Evolutionary conservation across 139 green algal species (phyloP).

Genomic region (Tetradesmus lagerheimii): DNA sequence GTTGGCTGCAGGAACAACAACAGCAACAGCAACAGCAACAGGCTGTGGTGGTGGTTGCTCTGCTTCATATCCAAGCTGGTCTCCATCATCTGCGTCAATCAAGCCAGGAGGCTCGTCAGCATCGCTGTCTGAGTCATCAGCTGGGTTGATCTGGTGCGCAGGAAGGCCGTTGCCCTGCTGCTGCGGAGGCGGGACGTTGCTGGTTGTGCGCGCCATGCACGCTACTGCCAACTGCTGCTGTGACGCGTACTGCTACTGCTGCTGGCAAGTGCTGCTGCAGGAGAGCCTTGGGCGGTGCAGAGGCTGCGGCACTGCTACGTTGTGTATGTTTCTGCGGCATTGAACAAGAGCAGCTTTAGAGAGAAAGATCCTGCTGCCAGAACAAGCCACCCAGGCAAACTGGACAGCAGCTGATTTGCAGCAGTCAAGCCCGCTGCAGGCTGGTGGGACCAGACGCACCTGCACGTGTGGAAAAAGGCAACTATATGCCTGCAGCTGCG

Average conservation of each 20-base stretch:
- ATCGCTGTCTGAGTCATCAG: background rate
- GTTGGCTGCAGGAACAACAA: background rate
- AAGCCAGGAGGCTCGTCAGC: background rate
- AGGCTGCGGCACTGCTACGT: background rate
- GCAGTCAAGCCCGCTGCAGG: background rate
- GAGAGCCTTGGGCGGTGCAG: background rate
- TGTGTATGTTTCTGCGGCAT: background rate
- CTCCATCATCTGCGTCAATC: background rate
- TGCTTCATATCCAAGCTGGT: background rate
- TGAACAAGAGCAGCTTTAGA: background rate
- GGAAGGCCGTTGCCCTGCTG: background rate
- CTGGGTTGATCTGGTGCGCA: background rate
- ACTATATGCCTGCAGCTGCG: too few species aligned
- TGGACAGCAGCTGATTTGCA: background rate
- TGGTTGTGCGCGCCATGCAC: background rate
- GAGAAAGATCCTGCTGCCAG: background rate
- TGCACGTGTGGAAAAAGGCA: too few species aligned
- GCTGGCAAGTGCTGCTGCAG: background rate
- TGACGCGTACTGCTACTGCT: background rate
- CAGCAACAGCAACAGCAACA: too few species aligned
- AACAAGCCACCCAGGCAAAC: background rate
- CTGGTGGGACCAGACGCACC: too few species aligned
- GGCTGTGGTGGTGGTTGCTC: background rate
- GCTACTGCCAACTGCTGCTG: background rate
- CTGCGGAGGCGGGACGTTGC: background rate